Evolutionary conservation across 1,139 yeast genomes (phyloP).

Genomic region (Nadsonia commutata): DNA sequence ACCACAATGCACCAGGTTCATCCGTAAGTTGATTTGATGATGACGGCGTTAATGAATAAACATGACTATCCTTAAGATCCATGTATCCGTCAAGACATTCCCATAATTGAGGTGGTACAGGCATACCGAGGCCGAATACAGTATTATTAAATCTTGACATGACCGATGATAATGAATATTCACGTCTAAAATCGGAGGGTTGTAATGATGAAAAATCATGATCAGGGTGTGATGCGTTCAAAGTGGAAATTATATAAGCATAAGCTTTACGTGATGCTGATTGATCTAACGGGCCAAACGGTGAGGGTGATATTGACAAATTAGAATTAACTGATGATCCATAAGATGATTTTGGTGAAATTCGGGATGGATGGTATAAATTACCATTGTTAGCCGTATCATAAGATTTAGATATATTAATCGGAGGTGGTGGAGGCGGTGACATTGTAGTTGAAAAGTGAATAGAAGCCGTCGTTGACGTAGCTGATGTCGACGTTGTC

Average conservation of each 20-base stretch:
- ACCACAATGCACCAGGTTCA: constrained; percentile 75
- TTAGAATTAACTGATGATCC: constrained; percentile 1
- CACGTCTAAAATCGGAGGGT: constrained; percentile 68
- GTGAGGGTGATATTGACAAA: constrained; percentile 33
- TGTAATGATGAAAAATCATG: constrained; percentile 82
- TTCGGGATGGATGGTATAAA: constrained; percentile 5
- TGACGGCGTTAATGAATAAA: constrained; percentile 67
- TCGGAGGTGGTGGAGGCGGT: constrained; percentile 6
- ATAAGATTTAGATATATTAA: constrained; percentile 4
- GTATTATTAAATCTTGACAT: constrained; percentile 67
- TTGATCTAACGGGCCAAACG: constrained; percentile 85
- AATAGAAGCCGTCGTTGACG: neutral
- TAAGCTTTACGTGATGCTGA: constrained; percentile 76
- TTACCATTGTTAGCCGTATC: constrained; percentile 2
- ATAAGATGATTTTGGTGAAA: constrained; percentile 2
- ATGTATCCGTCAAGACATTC: constrained; percentile 74
- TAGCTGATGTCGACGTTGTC: constrained; percentile 6
- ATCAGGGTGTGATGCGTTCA: constrained; percentile 89
- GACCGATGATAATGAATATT: constrained; percentile 35
- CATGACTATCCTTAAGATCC: constrained; percentile 62
- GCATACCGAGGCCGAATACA: constrained; percentile 60
- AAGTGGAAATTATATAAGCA: constrained; percentile 78
- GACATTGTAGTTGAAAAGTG: constrained; percentile 4
- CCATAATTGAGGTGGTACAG: constrained; percentile 59
- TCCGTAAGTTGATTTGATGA: constrained; percentile 56